Percentiles rank a stretch among this genome's conserved stretches.
Evolutionary conservation across 2,329 filamentous ascomycete species (phyloP).

Genomic region (Coleophoma eucalyptorum): DNA sequence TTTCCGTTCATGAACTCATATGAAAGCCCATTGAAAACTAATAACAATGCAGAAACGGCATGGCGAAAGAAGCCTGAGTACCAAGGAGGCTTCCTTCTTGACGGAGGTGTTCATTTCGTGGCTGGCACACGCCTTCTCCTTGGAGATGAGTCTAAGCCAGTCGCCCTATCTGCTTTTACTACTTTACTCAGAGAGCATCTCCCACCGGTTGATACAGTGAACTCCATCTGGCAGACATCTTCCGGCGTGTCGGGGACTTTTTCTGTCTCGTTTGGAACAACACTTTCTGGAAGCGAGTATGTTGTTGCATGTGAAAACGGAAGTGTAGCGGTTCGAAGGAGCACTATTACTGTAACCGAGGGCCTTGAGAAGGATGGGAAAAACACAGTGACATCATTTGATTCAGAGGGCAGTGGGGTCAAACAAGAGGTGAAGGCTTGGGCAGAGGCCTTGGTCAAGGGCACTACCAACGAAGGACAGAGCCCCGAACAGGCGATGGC

Average conservation of each 20-base stretch:
- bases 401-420: conserved; percentile 21
- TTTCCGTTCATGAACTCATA: not conserved
- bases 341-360: conserved; percentile 21
- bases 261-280: conserved; percentile 25
- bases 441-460: conserved; percentile 21
- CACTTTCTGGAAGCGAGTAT: conserved; percentile 23
- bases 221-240: conserved; percentile 26
- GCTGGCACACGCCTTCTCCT: conserved; percentile 61
- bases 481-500: conserved; percentile 21
- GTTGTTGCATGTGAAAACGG: conserved; percentile 27
- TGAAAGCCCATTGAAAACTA: not conserved
- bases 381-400: conserved; percentile 21
- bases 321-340: conserved; percentile 17
- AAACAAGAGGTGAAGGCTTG: conserved; percentile 26
- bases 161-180: conserved; percentile 20
- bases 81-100: conserved; percentile 74
- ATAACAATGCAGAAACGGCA: conserved; percentile 33
- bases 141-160: conserved; percentile 25
- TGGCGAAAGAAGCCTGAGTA: conserved; percentile 68
- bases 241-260: conserved; percentile 27
- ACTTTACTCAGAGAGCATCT: conserved; percentile 23
- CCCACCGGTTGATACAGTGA: conserved; percentile 27
- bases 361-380: conserved; percentile 21
- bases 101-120: conserved; percentile 70
- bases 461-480: conserved; percentile 17